These are phyloP conservation scores for Cystofilobasidium bisporidii DNA, from an alignment of 768 basidiomycete genomes.

Conservation along the genomic window DNA sequence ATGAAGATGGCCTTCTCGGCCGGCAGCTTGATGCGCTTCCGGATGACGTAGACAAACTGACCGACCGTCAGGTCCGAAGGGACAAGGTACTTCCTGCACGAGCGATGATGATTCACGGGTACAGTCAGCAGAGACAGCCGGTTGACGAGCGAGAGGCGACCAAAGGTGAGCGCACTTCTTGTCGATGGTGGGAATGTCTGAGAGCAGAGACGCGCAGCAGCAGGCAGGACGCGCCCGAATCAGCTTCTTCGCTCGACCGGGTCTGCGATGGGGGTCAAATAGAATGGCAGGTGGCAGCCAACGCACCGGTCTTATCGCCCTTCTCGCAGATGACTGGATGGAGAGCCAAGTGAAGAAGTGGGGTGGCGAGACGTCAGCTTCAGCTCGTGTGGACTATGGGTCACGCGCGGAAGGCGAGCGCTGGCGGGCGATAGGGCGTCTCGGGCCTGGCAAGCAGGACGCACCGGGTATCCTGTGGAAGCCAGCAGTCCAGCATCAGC, in stretches of 20 bases:
- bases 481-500: too few relatives aligned
- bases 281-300: too few relatives aligned
- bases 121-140: neutral
- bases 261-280: too few relatives aligned
- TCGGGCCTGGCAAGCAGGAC: neutral
- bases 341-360: neutral
- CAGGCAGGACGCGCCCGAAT: too few relatives aligned
- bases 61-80: slow-evolving; percentile 97
- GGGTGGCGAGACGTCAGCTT: slow-evolving; percentile 14
- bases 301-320: slow-evolving; percentile 65
- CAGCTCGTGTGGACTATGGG: neutral
- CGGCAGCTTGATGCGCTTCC: slow-evolving; percentile 98
- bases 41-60: slow-evolving; percentile 98
- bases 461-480: slow-evolving; percentile 28
- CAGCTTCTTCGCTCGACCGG: too few relatives aligned
- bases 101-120: too few relatives aligned
- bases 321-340: slow-evolving; percentile 88
- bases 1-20: slow-evolving; percentile 99
- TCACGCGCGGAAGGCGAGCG: neutral
- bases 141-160: neutral
- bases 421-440: neutral
- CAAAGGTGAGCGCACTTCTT: slow-evolving; percentile 54
- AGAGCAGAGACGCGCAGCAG: neutral
- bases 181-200: slow-evolving; percentile 95
- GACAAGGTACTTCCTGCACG: slow-evolving; percentile 76